Percentiles rank a stretch among this genome's conserved stretches.
phyloP scores from a whole-genome alignment of 768 basidiomycete genomes.

The Pisolithus microcarpus region DNA sequence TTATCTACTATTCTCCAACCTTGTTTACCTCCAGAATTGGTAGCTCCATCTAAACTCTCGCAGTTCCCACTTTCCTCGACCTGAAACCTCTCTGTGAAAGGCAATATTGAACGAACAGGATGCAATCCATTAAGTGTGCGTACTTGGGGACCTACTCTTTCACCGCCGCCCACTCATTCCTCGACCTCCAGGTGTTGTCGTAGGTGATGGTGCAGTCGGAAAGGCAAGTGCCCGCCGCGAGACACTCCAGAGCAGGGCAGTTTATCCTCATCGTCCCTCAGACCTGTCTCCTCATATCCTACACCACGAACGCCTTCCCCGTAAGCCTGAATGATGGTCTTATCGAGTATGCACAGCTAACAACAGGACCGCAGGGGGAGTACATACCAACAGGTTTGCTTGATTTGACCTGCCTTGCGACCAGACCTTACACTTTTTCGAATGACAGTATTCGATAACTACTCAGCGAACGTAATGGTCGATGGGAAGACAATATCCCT shows the following conservation, averaged over 20 bases:
- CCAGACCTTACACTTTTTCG: not conserved
- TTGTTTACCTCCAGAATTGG: constrained; percentile 8
- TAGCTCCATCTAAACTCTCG: constrained; percentile 10
- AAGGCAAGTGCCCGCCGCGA: constrained; percentile 53
- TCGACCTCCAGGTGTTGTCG: constrained; percentile 75
- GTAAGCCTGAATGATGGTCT: constrained; percentile 40
- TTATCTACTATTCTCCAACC: not conserved
- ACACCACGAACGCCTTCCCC: constrained; percentile 97
- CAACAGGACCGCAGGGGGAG: constrained; percentile 59
- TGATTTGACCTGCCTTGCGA: constrained; percentile 4
- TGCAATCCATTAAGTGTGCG: constrained; percentile 92
- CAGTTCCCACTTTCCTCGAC: not conserved
- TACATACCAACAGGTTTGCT: constrained; percentile 85
- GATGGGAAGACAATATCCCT: constrained; percentile 98
- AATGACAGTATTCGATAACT: constrained; percentile 89
- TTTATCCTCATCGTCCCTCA: constrained; percentile 28
- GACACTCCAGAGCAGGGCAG: not conserved
- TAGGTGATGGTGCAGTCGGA: constrained; percentile 97
- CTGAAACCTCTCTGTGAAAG: constrained; percentile 4
- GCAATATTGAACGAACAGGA: constrained; percentile 26
- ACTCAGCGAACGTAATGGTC: constrained; percentile 97
- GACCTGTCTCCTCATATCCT: constrained; percentile 99
- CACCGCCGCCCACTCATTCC: constrained; percentile 23
- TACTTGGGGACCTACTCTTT: constrained; percentile 11
- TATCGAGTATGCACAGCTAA: constrained; percentile 14